Conservation (phyloP, 2,329 filamentous ascomycete genomes). For the Xylariales sp. region DNA sequence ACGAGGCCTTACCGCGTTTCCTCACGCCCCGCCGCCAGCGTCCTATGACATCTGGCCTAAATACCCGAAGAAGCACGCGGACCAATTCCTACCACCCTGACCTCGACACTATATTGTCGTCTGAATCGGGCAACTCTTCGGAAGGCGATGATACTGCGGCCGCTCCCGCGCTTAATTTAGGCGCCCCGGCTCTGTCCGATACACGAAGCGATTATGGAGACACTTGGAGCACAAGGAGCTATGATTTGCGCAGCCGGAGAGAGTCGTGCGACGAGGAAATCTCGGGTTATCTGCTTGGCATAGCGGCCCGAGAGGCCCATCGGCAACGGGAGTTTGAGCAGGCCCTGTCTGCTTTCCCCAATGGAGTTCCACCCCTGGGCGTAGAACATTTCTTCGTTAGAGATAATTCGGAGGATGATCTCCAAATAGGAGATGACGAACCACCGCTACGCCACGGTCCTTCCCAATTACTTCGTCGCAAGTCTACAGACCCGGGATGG, state of each 20-base stretch:
- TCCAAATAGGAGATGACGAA: slow-evolving; percentile 53
- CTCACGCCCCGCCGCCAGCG: slow-evolving; percentile 54
- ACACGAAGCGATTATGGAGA: slow-evolving; percentile 49
- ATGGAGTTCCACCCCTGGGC: slow-evolving; percentile 74
- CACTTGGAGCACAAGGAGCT: slow-evolving; percentile 46
- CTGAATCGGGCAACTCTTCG: slow-evolving; percentile 57
- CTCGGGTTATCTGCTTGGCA: slow-evolving; percentile 79
- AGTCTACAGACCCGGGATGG: slow-evolving; percentile 75
- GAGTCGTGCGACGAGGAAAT: slow-evolving; percentile 81
- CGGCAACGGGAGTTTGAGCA: slow-evolving; percentile 78
- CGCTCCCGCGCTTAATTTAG: slow-evolving; percentile 39
- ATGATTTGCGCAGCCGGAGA: slow-evolving; percentile 63
- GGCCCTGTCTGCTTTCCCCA: slow-evolving; percentile 80
- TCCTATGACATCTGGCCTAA: slow-evolving; percentile 55
- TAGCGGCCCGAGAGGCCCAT: slow-evolving; percentile 84
- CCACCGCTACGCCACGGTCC: slow-evolving; percentile 53
- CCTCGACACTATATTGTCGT: slow-evolving; percentile 57
- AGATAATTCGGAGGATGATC: slow-evolving; percentile 70
- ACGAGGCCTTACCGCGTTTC: slow-evolving; percentile 51
- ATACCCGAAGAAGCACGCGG: slow-evolving; percentile 55
- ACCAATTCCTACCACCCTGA: slow-evolving; percentile 56
- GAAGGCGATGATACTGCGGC: slow-evolving; percentile 40
- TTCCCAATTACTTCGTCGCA: slow-evolving; percentile 60
- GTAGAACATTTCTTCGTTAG: slow-evolving; percentile 78
- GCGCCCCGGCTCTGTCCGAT: slow-evolving; percentile 41